Evolutionary conservation across 331 rosid species (phyloP), one percentile per base, ranked within the genome.

Genomic region (Arachis monticola): DNA sequence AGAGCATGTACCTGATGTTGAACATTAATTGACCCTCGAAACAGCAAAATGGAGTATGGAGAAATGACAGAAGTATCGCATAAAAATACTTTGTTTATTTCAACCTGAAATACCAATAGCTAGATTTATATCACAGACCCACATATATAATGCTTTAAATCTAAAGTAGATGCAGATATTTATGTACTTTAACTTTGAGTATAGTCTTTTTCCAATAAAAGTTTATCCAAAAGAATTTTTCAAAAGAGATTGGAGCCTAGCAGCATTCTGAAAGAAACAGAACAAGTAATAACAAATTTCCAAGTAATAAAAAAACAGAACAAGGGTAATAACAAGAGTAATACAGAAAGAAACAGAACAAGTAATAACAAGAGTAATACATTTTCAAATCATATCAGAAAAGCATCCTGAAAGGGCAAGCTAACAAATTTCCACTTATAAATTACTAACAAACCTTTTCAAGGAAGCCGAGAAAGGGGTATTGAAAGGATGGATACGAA

Each of bases 1-100:
- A 17, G 22, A 17, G 22, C 22, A 17, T 17, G 22, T 17, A 17
- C 22, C 22, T 17, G 22, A 17, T 17, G 22, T 17, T 17, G 22
- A 17, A 17, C 22, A 17, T 17, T 17, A 17, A 17, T 17, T 81
- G 93, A 84, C 58, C 98, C 97, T 57, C 98, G 97, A 75, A 94
- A 94, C 41, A 94, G 88, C 85, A 94, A 82, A 82, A 94, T 88
- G 41, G 98, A 84, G 85, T 91, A 91, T 12, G 98, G 96, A 71
- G 98, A 91, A 70, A 94, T 81, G 66, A 94, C 81, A 45, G 97
- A 85, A 31, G 96, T 79, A 64, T 93, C 97, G 51, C 97, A 88
- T 58, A 93, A 79, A 79, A 88, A 93, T 12, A 93, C 84, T 84
- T 83, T 89, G 73, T 89, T 89, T 58, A 97, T 93, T 83, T 93